These are phyloP conservation scores for Grosmannia serpens DNA, from an alignment of 2,329 filamentous ascomycete genomes.

Conservation along the genomic window DNA sequence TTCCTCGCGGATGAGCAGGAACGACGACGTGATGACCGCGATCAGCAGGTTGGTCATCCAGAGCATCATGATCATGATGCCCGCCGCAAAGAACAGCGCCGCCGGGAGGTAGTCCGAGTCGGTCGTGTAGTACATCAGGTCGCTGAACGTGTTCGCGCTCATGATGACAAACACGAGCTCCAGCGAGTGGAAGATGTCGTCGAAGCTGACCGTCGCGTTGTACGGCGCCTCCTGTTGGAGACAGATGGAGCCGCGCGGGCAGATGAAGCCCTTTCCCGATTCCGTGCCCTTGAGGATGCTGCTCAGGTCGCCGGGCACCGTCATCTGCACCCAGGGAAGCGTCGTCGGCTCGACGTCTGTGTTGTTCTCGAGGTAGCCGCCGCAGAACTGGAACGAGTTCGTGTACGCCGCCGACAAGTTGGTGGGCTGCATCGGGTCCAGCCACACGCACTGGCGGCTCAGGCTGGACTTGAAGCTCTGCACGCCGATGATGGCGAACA, in stretches of 20 bases:
- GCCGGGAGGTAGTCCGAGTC: constrained; percentile 83
- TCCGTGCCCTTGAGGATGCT: constrained; percentile 39
- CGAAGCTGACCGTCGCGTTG: constrained; percentile 82
- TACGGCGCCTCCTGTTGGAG: constrained; percentile 69
- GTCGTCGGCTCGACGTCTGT: constrained; percentile 34
- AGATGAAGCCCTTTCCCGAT: constrained; percentile 73
- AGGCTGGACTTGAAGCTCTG: constrained; percentile 89
- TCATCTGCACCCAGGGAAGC: constrained; percentile 53
- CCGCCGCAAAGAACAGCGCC: constrained; percentile 62
- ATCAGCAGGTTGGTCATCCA: constrained; percentile 94
- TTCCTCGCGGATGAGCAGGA: constrained; percentile 95
- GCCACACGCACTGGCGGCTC: constrained; percentile 66
- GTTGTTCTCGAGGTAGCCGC: constrained; percentile 58
- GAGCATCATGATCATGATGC: constrained; percentile 83
- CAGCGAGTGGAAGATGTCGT: constrained; percentile 84
- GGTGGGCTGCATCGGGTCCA: constrained; percentile 48
- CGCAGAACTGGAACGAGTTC: constrained; percentile 67
- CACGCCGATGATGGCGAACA: constrained; percentile 93
- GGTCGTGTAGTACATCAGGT: constrained; percentile 87
- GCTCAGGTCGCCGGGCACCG: constrained; percentile 22
- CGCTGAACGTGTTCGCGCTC: constrained; percentile 94
- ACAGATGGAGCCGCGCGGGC: constrained; percentile 73
- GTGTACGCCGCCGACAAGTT: constrained; percentile 46
- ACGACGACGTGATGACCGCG: constrained; percentile 95
- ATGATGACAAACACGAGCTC: constrained; percentile 97